phyloP scores from a whole-genome alignment of 768 basidiomycete species.

The Lactarius sanguifluus region DNA sequence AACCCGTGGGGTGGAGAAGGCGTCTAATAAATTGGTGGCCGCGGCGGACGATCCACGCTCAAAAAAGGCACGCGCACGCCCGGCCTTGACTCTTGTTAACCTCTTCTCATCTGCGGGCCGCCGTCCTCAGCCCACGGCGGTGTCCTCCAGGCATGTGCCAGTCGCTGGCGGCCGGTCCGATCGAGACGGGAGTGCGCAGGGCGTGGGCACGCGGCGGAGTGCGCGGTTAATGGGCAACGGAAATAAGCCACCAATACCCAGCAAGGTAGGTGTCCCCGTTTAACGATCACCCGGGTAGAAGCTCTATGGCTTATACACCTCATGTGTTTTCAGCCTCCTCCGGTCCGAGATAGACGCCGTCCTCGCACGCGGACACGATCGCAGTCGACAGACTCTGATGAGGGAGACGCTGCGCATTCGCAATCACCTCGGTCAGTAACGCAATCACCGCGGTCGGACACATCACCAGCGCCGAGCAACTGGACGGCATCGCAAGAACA shows the following conservation, averaged over 20 bases:
- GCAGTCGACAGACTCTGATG: constrained; percentile 69
- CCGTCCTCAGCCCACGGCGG: constrained; percentile 67
- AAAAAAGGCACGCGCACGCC: constrained; percentile 92
- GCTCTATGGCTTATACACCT: constrained; percentile 6
- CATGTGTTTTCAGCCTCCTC: constrained; percentile 35
- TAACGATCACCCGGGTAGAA: constrained; percentile 2
- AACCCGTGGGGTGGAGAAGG: constrained; percentile 47
- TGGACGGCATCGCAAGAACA: constrained; percentile 70
- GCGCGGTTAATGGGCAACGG: constrained; percentile 64
- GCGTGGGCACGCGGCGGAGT: constrained; percentile 63
- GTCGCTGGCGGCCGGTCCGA: constrained; percentile 44
- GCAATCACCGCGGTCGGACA: constrained; percentile 45
- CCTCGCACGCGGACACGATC: constrained; percentile 54
- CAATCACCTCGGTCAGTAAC: constrained; percentile 49
- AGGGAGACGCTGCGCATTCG: constrained; percentile 59
- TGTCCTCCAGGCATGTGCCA: constrained; percentile 57
- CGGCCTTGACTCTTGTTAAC: constrained; percentile 84
- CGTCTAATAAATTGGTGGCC: constrained; percentile 61
- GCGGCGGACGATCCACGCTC: constrained; percentile 56
- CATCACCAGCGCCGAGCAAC: constrained; percentile 58
- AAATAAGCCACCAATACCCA: constrained; percentile 47
- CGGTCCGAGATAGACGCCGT: constrained; percentile 60
- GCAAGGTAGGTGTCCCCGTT: constrained; percentile 50
- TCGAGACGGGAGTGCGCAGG: constrained; percentile 45
- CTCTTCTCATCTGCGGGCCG: constrained; percentile 75